Evolutionary conservation across 2,329 filamentous ascomycete species (phyloP).

Genomic region (Bisporella sp.): DNA sequence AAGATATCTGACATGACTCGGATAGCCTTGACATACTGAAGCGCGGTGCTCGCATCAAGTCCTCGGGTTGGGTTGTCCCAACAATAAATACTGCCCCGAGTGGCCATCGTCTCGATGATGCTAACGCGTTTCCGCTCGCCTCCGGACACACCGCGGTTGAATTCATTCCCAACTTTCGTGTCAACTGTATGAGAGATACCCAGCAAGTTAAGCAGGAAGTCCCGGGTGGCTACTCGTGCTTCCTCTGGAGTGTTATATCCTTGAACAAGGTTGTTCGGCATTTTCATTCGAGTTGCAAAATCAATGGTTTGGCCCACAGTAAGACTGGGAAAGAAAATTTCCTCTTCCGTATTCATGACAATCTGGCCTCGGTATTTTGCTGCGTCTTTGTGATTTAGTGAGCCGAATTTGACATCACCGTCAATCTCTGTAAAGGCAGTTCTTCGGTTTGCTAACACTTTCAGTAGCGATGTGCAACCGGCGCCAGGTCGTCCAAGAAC

Average conservation of each 20-base stretch:
- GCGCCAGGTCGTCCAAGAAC: no score
- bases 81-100: constrained; percentile 64
- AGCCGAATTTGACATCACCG: no score
- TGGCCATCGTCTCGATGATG: constrained; percentile 70
- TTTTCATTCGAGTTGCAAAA: constrained; percentile 61
- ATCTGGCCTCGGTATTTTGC: constrained; percentile 61
- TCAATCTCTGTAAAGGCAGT: no score
- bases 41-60: constrained; percentile 70
- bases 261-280: neutral
- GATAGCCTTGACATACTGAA: constrained; percentile 67
- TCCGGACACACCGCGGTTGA: constrained; percentile 66
- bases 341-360: constrained; percentile 72
- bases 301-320: constrained; percentile 73
- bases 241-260: constrained; percentile 62
- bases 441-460: no score
- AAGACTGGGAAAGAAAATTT: constrained; percentile 65
- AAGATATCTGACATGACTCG: constrained; percentile 71
- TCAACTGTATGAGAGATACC: constrained; percentile 69
- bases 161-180: constrained; percentile 65
- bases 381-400: constrained; percentile 9
- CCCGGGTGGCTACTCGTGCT: constrained; percentile 56
- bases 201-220: constrained; percentile 65
- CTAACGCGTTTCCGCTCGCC: constrained; percentile 76
- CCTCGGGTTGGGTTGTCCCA: constrained; percentile 80
- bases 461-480: no score